Evolutionary conservation across 2,329 filamentous ascomycete genomes (phyloP), one percentile per base, ranked within the genome.

Genomic region (Beauveria bassiana): DNA sequence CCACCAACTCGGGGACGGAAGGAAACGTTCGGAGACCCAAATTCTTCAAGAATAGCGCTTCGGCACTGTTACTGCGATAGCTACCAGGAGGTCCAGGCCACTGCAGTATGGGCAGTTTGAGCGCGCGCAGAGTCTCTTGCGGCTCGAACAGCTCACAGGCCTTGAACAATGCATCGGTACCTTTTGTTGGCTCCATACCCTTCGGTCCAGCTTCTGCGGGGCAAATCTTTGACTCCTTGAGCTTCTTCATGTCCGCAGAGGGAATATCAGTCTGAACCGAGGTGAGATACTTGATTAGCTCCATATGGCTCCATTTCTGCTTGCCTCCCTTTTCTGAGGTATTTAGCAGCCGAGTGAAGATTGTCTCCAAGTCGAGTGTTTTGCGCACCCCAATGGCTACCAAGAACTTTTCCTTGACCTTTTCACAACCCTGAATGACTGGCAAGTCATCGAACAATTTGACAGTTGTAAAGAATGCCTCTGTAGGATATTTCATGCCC

Each of bases 371-470:
- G 67, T 99, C 95, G 22, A 99, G 87, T 0, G 95, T 99, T 77
- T 98, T 98, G 63, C 95, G 86, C 28, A 99, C 93, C 3, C 95
- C 93, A 38, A 99, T 79, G 2, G 90, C 84, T 3, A 83, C 77
- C 49, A 99, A 75, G 64, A 99, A 90, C 71, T 96, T 97, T 51
- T 98, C 93, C 71, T 97, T 98, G 14, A 97, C 84, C 38, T 86
- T 85, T 46, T 88, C 86, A 49, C 93, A 86, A 14, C 85, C 86
- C 65, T 87, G 84, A 1, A 98, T 86, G 14, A 88, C 87, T 0
- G 95, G 93, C 18, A 99, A 79, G 71, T 99, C 95, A 64, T 97
- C 92, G 69, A 99, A 99, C 0, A 99, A 79, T 71, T 91, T 95
- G 43, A 99, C 95, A n/a, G 86, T 89, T 2, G 90, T 86, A 70